Evolutionary conservation across 1,284 basidiomycete genomes (phyloP), one percentile per base, ranked within the genome.

Genomic region (Naganishia sp.): DNA sequence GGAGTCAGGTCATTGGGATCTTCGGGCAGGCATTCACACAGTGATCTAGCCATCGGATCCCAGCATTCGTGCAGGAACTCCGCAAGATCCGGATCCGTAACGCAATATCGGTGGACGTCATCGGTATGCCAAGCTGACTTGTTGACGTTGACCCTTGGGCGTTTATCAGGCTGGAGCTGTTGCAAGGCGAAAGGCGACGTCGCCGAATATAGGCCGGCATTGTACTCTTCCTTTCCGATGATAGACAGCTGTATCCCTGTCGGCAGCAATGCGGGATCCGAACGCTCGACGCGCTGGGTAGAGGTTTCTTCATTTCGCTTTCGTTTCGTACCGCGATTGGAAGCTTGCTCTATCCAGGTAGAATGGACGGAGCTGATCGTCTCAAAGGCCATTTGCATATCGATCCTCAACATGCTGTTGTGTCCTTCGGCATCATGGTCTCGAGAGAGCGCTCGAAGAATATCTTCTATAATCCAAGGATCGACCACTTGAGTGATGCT

Each of bases 251-350:
- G 59, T 18, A 61, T 49, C 25, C 59, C 59, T 4, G 59, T 52
- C 0, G 59, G 59, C 25, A 52, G 23, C 7, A 61, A 23, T 16
- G 10, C 15, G 48, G 36, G 23, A 15, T 61, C 49, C 21, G 28
- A 13, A 15, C 33, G 46, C 6, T 36, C 42, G 9, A 23, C 18
- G 13, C 36, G 46, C n/a, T 52, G 59, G 2, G 46, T 28, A 4
- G 59, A 36, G 48, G 21, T 21, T 11, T 61, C 48, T 25, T 61
- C 49, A 10, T 61, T 50, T 42, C 59, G 48, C 59, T 61, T 61
- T 33, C 59, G 48, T 21, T 61, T 61, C 2, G 36, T 50, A 13
- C 59, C 59, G 13, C 59, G 59, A 23, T 11, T 42, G 28, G 39
- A 15, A 28, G 25, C 36, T 28, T 25, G 36, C n/a, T 36, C 44